These are phyloP conservation scores for Cladophialophora psammophila DNA, from an alignment of 2,329 filamentous ascomycete species.

Conservation along the genomic window DNA sequence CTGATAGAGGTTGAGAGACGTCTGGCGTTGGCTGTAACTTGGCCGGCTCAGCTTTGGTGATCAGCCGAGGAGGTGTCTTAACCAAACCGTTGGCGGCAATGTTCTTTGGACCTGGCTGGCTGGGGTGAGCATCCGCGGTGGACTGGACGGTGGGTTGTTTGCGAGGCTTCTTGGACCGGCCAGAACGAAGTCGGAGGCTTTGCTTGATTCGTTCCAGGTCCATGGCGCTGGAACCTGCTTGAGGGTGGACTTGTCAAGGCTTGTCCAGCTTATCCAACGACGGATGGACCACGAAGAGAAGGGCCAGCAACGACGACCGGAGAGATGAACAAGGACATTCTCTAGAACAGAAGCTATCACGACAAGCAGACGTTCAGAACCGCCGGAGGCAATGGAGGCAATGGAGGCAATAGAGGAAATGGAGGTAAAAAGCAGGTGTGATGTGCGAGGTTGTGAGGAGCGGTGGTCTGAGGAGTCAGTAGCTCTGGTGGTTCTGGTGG, in stretches of 20 bases:
- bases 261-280: background rate
- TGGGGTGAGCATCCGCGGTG: background rate
- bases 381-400: background rate
- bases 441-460: slow-evolving; percentile 41
- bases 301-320: background rate
- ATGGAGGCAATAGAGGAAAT: too few species aligned
- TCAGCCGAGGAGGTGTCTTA: background rate
- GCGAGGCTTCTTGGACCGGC: slow-evolving; percentile 35
- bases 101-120: slow-evolving; percentile 2
- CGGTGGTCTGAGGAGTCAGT: slow-evolving; percentile 62
- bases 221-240: slow-evolving; percentile 25
- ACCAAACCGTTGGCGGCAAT: slow-evolving; percentile 2
- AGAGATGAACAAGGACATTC: slow-evolving; percentile 1
- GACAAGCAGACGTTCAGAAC: background rate
- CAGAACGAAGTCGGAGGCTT: slow-evolving; percentile 40
- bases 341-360: background rate
- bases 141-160: slow-evolving; percentile 22
- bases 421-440: background rate
- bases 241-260: background rate
- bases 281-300: background rate
- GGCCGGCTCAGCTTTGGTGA: slow-evolving; percentile 1
- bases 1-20: background rate
- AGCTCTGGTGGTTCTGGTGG: background rate
- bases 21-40: background rate
- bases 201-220: slow-evolving; percentile 41